Evolutionary conservation across 371 early-diverging fungal genomes (phyloP).

Genomic region (Dinochytrium kinnereticum): DNA sequence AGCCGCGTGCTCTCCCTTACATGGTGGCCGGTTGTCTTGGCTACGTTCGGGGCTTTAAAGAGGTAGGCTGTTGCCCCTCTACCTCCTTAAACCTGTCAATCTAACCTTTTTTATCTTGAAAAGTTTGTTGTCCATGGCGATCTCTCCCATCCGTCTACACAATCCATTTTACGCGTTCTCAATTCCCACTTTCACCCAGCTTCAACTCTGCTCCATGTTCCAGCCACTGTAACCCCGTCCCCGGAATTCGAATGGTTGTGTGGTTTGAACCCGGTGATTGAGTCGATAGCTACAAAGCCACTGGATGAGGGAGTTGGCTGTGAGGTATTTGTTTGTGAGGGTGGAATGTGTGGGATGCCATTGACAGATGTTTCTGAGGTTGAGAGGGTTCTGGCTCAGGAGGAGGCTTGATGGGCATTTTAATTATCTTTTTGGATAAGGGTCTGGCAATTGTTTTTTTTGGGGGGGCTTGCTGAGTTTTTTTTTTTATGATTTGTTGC

Average conservation of each 20-base stretch:
- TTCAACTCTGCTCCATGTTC: constrained; percentile 4
- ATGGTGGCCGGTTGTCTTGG: constrained; percentile 22
- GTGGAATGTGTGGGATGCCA: constrained; percentile 11
- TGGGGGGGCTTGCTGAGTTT: too few species aligned
- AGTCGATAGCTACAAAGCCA: constrained; percentile 6
- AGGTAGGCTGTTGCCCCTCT: constrained; percentile 9
- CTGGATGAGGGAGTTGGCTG: not conserved
- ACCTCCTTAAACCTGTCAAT: not conserved
- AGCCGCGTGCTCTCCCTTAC: constrained; percentile 21
- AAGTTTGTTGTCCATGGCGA: constrained; percentile 9
- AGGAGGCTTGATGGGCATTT: not conserved
- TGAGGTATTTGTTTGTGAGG: constrained; percentile 19
- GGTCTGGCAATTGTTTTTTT: too few species aligned
- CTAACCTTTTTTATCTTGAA: too few species aligned
- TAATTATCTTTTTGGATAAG: too few species aligned
- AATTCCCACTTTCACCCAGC: not conserved
- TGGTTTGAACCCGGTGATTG: not conserved
- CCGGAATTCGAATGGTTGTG: not conserved
- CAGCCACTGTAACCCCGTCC: not conserved
- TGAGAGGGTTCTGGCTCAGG: not conserved
- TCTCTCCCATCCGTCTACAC: not conserved
- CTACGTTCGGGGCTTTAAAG: constrained; percentile 16
- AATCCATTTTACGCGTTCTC: not conserved
- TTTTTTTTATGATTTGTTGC: too few species aligned
- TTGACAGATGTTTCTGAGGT: not conserved